phyloP scores from a whole-genome alignment of 2,329 filamentous ascomycete genomes.

The Pseudogymnoascus sp. region DNA sequence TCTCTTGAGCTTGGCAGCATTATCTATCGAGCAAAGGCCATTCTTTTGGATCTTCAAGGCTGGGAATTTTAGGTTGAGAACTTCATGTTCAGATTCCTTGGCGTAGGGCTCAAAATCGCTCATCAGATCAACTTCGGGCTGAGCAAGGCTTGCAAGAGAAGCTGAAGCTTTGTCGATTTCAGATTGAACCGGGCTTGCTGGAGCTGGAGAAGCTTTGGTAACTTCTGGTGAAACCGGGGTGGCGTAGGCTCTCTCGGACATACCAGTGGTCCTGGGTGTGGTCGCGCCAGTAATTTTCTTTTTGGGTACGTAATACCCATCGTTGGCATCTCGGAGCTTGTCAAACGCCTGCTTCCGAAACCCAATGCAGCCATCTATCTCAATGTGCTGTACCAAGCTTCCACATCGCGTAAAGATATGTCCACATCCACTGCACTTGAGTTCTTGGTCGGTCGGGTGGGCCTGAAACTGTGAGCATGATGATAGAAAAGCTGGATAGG shows the following conservation, averaged over 20 bases:
- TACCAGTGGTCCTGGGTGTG: not conserved
- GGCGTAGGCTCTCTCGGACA: not conserved
- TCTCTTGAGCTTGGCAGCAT: too few relatives aligned
- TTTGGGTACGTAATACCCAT: not conserved
- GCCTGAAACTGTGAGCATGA: slow-evolving; percentile 12
- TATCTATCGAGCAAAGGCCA: not conserved
- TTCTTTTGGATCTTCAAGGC: not conserved
- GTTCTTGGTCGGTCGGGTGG: slow-evolving; percentile 17
- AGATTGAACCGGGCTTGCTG: not conserved
- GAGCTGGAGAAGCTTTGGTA: not conserved
- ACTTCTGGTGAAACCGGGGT: not conserved
- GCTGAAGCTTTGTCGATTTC: too few relatives aligned
- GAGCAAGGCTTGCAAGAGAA: not conserved
- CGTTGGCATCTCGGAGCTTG: not conserved
- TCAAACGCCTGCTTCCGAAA: not conserved
- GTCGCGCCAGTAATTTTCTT: not conserved
- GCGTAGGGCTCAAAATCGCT: not conserved
- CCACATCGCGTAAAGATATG: slow-evolving; percentile 18
- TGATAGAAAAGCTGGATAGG: too few relatives aligned
- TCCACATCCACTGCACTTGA: slow-evolving; percentile 18
- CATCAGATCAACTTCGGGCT: not conserved
- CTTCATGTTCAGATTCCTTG: not conserved
- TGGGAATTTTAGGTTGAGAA: not conserved
- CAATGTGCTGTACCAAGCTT: slow-evolving; percentile 19
- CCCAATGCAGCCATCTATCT: slow-evolving; percentile 14